These are phyloP conservation scores for Penicillium parvum DNA, from an alignment of 495 filamentous ascomycete genomes.

Conservation along the genomic window DNA sequence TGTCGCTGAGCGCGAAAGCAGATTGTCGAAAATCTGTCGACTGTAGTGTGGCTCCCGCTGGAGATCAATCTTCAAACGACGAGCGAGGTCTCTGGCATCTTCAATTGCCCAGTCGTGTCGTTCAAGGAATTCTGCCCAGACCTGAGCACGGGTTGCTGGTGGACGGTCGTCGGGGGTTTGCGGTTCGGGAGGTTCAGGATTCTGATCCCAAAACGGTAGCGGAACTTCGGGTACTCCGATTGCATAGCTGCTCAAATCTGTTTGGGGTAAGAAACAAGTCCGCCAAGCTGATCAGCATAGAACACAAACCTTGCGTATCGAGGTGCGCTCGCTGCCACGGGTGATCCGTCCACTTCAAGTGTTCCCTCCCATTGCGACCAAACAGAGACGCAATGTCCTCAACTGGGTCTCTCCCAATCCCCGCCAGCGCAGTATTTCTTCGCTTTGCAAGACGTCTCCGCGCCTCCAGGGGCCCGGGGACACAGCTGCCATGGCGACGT, in stretches of 20 bases:
- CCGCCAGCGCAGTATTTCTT: conserved; percentile 45
- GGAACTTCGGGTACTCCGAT: conserved; percentile 9
- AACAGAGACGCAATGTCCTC: conserved; percentile 41
- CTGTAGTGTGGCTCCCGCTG: conserved; percentile 38
- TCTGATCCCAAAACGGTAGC: conserved; percentile 22
- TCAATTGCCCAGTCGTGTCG: conserved; percentile 16
- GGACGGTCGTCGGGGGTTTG: neutral
- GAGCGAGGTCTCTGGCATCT: conserved; percentile 27
- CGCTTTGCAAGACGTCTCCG: conserved; percentile 48
- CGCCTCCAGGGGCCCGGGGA: conserved; percentile 59
- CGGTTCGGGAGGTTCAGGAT: conserved; percentile 12
- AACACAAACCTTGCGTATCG: conserved; percentile 25
- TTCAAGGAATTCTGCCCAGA: conserved; percentile 20
- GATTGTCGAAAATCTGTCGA: conserved; percentile 35
- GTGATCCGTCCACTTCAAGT: conserved; percentile 41
- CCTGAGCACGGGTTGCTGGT: conserved; percentile 5
- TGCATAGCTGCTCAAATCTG: conserved; percentile 13
- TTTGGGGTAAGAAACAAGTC: conserved; percentile 1
- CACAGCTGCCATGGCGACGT: conserved; percentile 49
- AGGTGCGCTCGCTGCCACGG: conserved; percentile 23
- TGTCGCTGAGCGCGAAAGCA: conserved; percentile 20
- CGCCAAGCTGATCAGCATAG: neutral
- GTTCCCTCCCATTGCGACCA: conserved; percentile 43
- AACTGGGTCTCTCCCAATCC: conserved; percentile 24
- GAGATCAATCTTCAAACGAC: conserved; percentile 32